Base-by-base conservation (phyloP, 2,329 filamentous ascomycete species). In the Dothiorella sarmentorum region DNA sequence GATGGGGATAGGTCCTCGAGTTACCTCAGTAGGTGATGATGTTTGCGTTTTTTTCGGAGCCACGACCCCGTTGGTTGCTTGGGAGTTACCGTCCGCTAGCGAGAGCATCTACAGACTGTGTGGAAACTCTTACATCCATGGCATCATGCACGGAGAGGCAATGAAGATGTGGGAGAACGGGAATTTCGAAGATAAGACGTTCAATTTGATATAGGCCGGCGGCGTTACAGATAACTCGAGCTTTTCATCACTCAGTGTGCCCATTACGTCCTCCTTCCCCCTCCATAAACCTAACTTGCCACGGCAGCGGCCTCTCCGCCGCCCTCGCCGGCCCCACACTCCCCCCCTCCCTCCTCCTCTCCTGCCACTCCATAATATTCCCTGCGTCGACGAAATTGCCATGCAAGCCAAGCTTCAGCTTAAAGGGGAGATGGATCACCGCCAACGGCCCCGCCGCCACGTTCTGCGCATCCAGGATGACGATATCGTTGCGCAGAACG, bases 401-500 rank as follows among this genome's bases (percentile, higher is more conserved):
- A 61, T 71, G 69, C 40, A 71, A 47, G 9, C 69, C 69, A 33
- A 71, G 49, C 37, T 66, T 64, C 52, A 71, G 27, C 61, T 71
- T 71, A 0, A 71, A 65, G 2, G 76, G 76, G 52, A 79, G 52
- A 63, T 77, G 69, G 1, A 76, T 65, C 4, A 75, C 66, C 2
- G 76, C 76, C 0, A 76, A 47, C 5, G 76, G 74, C 13, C 68
- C 69, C 26, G 71, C 70, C 3, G 64, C 65, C 17, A 78, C 66
- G 13, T 75, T 65, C 59, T 59, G 63, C 4, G 76, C 76, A 58
- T 78, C 75, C 56, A 80, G 67, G 4, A 79, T 70, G 6, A 76
- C 62, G 7, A 76, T 66, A 44, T 76, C 73, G 17, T 73, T 74
- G 38, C 73, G 64, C 40, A 75, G 63, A 11, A 78, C 76, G 49